These are phyloP conservation scores for Spatholobus suberectus DNA, from an alignment of 306 rosid genomes.

Conservation along the genomic window DNA sequence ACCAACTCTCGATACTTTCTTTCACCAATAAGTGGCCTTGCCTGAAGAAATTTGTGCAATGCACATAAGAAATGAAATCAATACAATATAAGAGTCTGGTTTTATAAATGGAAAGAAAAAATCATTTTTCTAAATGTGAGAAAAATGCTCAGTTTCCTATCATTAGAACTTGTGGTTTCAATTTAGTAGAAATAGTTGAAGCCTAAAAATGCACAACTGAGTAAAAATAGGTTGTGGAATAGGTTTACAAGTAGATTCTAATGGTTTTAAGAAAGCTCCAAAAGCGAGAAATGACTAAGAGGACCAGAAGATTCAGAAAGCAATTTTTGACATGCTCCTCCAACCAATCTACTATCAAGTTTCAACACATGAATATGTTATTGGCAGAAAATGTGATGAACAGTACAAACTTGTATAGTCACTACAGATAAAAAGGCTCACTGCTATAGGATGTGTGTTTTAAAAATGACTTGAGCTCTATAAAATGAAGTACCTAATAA, in stretches of 20 bases:
- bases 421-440: neutral
- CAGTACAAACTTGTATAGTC: neutral
- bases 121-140: neutral
- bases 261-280: neutral
- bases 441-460: neutral
- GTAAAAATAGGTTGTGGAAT: neutral
- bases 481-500: neutral
- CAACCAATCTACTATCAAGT: neutral
- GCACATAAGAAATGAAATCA: conserved; percentile 9
- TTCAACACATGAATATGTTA: neutral
- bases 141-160: neutral
- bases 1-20: conserved; percentile 43
- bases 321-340: neutral
- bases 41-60: conserved; percentile 43
- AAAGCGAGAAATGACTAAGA: neutral
- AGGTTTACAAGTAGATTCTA: neutral
- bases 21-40: conserved; percentile 47
- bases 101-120: neutral
- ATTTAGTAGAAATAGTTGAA: neutral
- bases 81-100: neutral
- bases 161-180: neutral
- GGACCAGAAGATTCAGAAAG: neutral
- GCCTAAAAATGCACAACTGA: neutral
- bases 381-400: conserved; percentile 15
- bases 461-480: neutral